Base-by-base conservation (phyloP, 2,329 filamentous ascomycete species). In the Fusarium neocosmosporiellum region DNA sequence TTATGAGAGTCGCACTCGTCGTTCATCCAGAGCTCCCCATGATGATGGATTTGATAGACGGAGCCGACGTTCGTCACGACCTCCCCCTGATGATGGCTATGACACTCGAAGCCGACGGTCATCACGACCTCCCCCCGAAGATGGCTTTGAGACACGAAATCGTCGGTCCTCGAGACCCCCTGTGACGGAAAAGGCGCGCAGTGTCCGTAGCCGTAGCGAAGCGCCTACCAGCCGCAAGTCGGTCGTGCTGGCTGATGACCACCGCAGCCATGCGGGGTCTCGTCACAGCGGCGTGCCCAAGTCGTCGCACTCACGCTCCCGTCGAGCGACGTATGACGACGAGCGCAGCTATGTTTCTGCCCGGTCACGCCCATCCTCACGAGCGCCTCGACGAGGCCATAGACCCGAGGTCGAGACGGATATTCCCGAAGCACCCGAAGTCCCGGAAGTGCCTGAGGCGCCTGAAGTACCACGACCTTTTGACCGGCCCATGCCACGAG, bases 291-390 rank as follows among this genome's bases (percentile, higher is more conserved):
- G 75, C 36, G 70, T 78, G 43, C 78, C 80, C 34, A 79, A 72
- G 70, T 75, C 78, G 31, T 72, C 71, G 8, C 72, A 72, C 53
- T 74, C 75, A 22, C 77, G 73, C 29, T 74, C 75, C n/a, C 69
- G 77, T 43, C 67, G 71, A 24, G 62, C 74, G 20, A 54, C 70
- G 24, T 76, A 79, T 34, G 76, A 83, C 59, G 71, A 79, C 11
- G 86, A 87, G 13, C 80, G 80, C 18, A 83, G 85, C 37, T 87
- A 85, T 66, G 81, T 85, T 60, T 87, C 86, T 13, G 80, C 83
- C 4, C 80, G 83, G 14, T 78, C 77, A 24, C 78, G 73, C 29
- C 75, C 77, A 46, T 77, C 78, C 11, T 77, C 78, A 16, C 65
- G 66, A 62, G 67, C 72, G 41, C 66, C 66, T 57, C 74, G 75